Evolutionary conservation across 768 basidiomycete genomes (phyloP).

Genomic region (Leccinum subtestaceum): DNA sequence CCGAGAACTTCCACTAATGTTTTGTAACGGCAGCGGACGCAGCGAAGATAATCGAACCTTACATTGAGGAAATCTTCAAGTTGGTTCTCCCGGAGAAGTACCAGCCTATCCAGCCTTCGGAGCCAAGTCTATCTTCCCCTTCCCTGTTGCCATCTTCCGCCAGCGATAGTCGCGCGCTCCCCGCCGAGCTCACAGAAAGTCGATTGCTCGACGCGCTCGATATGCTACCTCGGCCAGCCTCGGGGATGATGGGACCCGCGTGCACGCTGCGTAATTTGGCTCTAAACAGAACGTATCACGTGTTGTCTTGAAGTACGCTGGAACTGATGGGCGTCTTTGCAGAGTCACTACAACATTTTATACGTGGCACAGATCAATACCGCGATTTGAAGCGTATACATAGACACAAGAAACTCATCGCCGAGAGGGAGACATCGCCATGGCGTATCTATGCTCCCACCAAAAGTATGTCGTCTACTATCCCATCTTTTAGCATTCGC

Average conservation of each 20-base stretch:
- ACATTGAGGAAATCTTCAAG: background rate
- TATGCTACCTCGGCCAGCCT: slow-evolving; percentile 4
- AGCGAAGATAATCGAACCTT: background rate
- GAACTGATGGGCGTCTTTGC: background rate
- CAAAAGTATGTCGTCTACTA: background rate
- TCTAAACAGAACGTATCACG: background rate
- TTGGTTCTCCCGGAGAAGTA: background rate
- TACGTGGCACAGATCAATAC: background rate
- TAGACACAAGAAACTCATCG: background rate
- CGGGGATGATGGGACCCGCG: slow-evolving; percentile 17
- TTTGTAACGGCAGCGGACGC: background rate
- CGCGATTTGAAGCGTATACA: background rate
- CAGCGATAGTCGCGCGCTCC: background rate
- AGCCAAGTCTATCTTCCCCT: too few relatives aligned
- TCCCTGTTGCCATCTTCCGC: background rate
- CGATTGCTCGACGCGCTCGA: background rate
- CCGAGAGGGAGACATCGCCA: background rate
- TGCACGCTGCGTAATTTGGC: background rate
- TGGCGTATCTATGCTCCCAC: background rate
- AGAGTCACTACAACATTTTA: background rate
- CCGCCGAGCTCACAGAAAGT: background rate
- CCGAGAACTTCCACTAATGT: background rate
- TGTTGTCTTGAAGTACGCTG: background rate
- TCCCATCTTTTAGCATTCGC: background rate
- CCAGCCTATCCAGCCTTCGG: background rate